These are phyloP conservation scores for Delphinella strobiligena DNA, from an alignment of 2,329 filamentous ascomycete species.

Conservation along the genomic window DNA sequence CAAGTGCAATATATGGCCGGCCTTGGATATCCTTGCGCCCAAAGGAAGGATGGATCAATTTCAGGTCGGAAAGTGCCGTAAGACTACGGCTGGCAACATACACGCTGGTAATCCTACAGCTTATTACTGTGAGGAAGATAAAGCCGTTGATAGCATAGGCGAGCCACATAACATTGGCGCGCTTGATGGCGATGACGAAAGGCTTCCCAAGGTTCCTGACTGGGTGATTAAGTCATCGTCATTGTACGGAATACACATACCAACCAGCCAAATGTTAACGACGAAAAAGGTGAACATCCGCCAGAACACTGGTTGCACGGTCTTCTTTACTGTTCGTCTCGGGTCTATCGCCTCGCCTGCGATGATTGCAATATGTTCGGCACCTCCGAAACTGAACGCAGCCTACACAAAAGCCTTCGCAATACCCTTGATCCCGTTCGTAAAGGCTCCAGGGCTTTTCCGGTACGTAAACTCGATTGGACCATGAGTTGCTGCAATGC, in stretches of 20 bases:
- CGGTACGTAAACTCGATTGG: slow-evolving; percentile 20
- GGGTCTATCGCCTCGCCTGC: slow-evolving; percentile 22
- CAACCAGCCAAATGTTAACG: slow-evolving; percentile 24
- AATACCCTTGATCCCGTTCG: slow-evolving; percentile 22
- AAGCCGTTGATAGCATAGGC: slow-evolving; percentile 23
- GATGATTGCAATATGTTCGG: slow-evolving; percentile 19
- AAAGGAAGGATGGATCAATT: slow-evolving; percentile 15
- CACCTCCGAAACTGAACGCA: slow-evolving; percentile 19
- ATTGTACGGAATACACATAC: slow-evolving; percentile 22
- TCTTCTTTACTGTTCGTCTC: slow-evolving; percentile 19
- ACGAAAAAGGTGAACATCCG: slow-evolving; percentile 23
- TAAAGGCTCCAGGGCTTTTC: slow-evolving; percentile 12
- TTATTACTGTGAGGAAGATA: slow-evolving; percentile 24
- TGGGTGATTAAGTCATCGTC: slow-evolving; percentile 18
- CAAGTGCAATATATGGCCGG: slow-evolving; percentile 19
- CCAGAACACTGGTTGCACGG: slow-evolving; percentile 22
- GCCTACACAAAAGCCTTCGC: slow-evolving; percentile 24
- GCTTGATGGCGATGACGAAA: slow-evolving; percentile 19
- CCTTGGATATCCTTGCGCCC: slow-evolving; percentile 17
- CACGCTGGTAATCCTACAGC: slow-evolving; percentile 23
- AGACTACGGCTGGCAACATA: slow-evolving; percentile 23
- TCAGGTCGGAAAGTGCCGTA: slow-evolving; percentile 20
- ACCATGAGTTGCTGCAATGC: slow-evolving; percentile 20
- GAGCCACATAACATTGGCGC: slow-evolving; percentile 19
- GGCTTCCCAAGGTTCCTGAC: slow-evolving; percentile 20